These are phyloP conservation scores for Yamadazyma oceani DNA, from an alignment of 1,139 yeast genomes.

Conservation along the genomic window DNA sequence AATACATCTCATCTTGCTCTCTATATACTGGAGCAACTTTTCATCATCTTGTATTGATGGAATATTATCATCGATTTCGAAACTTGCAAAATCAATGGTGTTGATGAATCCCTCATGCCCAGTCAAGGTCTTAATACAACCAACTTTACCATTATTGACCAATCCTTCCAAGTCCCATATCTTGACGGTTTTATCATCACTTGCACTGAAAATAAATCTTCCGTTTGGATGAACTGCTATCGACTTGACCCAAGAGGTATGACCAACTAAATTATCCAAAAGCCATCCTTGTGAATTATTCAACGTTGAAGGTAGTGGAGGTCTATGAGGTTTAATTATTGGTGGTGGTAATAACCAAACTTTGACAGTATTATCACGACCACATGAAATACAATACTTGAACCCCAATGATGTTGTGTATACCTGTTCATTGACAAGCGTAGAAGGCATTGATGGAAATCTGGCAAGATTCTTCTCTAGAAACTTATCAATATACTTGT, in stretches of 20 bases:
- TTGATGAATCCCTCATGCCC: slow-evolving; percentile 75
- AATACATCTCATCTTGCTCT: slow-evolving; percentile 53
- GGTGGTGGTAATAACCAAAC: slow-evolving; percentile 79
- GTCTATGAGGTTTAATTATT: slow-evolving; percentile 48
- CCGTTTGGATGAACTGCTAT: slow-evolving; percentile 77
- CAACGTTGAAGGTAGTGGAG: slow-evolving; percentile 53
- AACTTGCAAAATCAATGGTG: slow-evolving; percentile 57
- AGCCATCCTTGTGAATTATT: slow-evolving; percentile 62
- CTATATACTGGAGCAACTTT: slow-evolving; percentile 25
- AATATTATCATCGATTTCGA: slow-evolving; percentile 22
- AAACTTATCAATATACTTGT: slow-evolving; percentile 50
- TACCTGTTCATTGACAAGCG: slow-evolving; percentile 26
- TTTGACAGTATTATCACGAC: slow-evolving; percentile 74
- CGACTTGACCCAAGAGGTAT: slow-evolving; percentile 84
- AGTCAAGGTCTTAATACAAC: slow-evolving; percentile 47
- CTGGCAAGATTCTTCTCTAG: slow-evolving; percentile 32
- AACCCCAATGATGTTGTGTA: slow-evolving; percentile 47
- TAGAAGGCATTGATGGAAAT: slow-evolving; percentile 37
- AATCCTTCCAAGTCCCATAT: slow-evolving; percentile 73
- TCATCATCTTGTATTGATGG: no score
- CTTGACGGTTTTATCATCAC: slow-evolving; percentile 77
- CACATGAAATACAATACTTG: slow-evolving; percentile 74
- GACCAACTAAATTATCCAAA: slow-evolving; percentile 62
- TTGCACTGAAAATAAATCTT: slow-evolving; percentile 63
- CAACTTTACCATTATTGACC: slow-evolving; percentile 43